Percentiles rank a stretch among this genome's conserved stretches.
Evolutionary conservation across 2,329 filamentous ascomycete species (phyloP).

Genomic region (Phoma herbarum): DNA sequence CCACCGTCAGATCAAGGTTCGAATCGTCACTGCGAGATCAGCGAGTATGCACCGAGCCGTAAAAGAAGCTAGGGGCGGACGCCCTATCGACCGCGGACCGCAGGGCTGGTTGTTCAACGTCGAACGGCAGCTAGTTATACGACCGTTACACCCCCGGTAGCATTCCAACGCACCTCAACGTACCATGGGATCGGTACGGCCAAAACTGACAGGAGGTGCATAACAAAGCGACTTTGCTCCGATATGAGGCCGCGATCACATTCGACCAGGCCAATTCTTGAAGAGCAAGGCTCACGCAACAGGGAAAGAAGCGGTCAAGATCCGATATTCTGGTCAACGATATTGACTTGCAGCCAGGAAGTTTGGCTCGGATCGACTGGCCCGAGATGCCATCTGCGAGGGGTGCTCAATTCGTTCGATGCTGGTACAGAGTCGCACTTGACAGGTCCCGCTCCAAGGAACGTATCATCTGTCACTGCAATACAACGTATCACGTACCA

Average conservation of each 20-base stretch:
- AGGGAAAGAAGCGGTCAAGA: slow-evolving; percentile 16
- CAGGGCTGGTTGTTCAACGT: slow-evolving; percentile 17
- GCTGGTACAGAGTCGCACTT: slow-evolving; percentile 15
- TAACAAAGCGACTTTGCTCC: slow-evolving; percentile 13
- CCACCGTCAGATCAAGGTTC: slow-evolving; percentile 16
- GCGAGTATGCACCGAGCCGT: slow-evolving; percentile 10
- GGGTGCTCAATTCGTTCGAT: slow-evolving; percentile 18
- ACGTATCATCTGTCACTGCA: slow-evolving; percentile 18
- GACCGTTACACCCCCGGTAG: slow-evolving; percentile 23
- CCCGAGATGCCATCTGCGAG: slow-evolving; percentile 20
- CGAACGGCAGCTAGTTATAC: slow-evolving; percentile 20
- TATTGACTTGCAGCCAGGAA: slow-evolving; percentile 14
- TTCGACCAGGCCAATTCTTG: slow-evolving; percentile 5
- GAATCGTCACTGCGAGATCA: slow-evolving; percentile 11
- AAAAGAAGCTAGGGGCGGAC: slow-evolving; percentile 13
- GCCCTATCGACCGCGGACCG: slow-evolving; percentile 12
- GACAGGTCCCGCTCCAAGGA: slow-evolving; percentile 7
- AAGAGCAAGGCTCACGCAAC: slow-evolving; percentile 5
- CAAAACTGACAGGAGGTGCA: slow-evolving; percentile 18
- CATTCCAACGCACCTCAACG: slow-evolving; percentile 19
- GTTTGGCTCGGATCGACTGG: slow-evolving; percentile 17
- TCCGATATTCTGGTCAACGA: slow-evolving; percentile 14
- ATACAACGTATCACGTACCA: slow-evolving; percentile 21
- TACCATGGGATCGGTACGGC: slow-evolving; percentile 20
- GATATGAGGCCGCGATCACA: slow-evolving; percentile 13